phyloP scores from a whole-genome alignment of 2,329 filamentous ascomycete genomes.

The Chaetomiaceae sp. region DNA sequence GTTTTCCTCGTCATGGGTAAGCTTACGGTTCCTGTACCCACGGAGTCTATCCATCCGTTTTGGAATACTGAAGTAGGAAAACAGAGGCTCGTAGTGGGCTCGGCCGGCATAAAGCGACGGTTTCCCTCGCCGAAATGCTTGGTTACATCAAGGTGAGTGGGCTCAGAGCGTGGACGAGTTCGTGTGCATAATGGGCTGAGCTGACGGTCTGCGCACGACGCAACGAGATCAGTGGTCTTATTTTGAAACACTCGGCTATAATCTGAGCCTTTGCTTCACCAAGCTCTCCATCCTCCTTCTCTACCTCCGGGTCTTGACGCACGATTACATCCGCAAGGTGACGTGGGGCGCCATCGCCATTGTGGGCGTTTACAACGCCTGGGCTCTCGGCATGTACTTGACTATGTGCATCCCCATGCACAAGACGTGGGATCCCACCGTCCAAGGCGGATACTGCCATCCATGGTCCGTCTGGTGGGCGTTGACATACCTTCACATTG shows the following conservation, averaged over 20 bases:
- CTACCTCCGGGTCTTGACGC: slow-evolving; percentile 27
- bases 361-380: slow-evolving; percentile 20
- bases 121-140: neutral
- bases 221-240: slow-evolving; percentile 11
- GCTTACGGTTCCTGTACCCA: neutral
- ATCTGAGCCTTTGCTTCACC: slow-evolving; percentile 23
- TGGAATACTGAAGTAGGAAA: neutral
- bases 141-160: slow-evolving; percentile 2
- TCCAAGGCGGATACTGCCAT: slow-evolving; percentile 15
- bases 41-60: neutral
- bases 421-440: slow-evolving; percentile 18
- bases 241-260: slow-evolving; percentile 24
- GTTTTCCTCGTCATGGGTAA: slow-evolving; percentile 2
- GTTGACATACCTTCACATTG: slow-evolving; percentile 22
- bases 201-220: too few relatives aligned
- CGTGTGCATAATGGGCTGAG: too few relatives aligned
- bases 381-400: slow-evolving; percentile 18
- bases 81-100: neutral
- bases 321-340: slow-evolving; percentile 24
- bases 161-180: too few relatives aligned
- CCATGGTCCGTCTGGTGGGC: slow-evolving; percentile 15
- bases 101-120: neutral
- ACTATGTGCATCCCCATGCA: slow-evolving; percentile 26
- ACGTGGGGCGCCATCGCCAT: slow-evolving; percentile 18
- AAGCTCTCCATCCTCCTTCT: slow-evolving; percentile 29